phyloP scores from a whole-genome alignment of 2,329 filamentous ascomycete genomes.

The Microdochium trichocladiopsis region DNA sequence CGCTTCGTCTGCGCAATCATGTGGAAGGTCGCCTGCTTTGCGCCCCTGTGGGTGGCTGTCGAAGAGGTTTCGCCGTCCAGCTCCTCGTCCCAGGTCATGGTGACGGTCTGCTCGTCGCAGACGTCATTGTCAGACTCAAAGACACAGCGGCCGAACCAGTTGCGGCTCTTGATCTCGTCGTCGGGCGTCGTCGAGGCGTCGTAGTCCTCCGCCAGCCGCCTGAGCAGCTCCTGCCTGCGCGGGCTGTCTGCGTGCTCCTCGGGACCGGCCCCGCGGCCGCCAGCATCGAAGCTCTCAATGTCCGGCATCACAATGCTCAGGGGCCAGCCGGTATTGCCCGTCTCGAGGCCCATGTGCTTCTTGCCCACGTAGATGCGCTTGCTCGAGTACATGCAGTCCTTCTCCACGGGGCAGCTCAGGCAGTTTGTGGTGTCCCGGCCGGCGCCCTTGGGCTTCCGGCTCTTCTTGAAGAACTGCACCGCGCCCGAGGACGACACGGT shows the following conservation, averaged over 20 bases:
- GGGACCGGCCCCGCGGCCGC: conserved; percentile 25
- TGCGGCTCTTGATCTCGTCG: conserved; percentile 40
- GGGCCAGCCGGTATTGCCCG: conserved; percentile 71
- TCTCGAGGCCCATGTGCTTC: conserved; percentile 50
- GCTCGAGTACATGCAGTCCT: conserved; percentile 77
- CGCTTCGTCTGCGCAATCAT: conserved; percentile 89
- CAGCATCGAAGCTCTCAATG: conserved; percentile 66
- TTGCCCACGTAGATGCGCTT: conserved; percentile 73
- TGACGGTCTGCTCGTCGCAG: conserved; percentile 86
- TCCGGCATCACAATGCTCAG: conserved; percentile 86
- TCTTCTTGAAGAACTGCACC: conserved; percentile 69
- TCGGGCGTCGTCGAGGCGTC: conserved; percentile 39
- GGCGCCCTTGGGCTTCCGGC: conserved; percentile 68
- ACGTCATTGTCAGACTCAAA: conserved; percentile 92
- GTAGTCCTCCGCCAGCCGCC: conserved; percentile 41
- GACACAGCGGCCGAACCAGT: conserved; percentile 92
- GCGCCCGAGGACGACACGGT: conserved; percentile 70
- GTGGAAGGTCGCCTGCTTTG: conserved; percentile 85
- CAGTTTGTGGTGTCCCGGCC: conserved; percentile 74
- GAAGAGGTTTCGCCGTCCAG: conserved; percentile 11
- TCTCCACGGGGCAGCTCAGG: conserved; percentile 67
- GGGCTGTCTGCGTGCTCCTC: conserved; percentile 35
- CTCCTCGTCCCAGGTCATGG: conserved; percentile 79
- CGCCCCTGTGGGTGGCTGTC: conserved; percentile 27
- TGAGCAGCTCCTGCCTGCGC: conserved; percentile 26